Evolutionary conservation across 805 yeast genomes (phyloP).

Genomic region (Blastobotrys parvus): DNA sequence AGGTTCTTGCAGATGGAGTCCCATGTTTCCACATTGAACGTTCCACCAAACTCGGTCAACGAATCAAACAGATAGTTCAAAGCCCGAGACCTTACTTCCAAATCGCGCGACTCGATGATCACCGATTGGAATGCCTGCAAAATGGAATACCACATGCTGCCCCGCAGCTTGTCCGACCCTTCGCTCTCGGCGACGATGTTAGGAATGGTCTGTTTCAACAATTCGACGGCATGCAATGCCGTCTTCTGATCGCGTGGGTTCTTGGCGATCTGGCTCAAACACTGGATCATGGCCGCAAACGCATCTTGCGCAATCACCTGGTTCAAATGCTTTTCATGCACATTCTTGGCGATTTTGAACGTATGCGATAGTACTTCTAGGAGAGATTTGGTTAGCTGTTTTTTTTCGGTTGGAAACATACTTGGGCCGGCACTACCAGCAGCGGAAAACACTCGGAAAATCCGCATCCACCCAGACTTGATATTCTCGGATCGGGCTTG

Average conservation of each 20-base stretch:
- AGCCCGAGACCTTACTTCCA: constrained; percentile 89
- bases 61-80: constrained; percentile 75
- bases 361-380: constrained; percentile 55
- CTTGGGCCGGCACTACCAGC: constrained; percentile 47
- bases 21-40: constrained; percentile 76
- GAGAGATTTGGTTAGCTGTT: constrained; percentile 8
- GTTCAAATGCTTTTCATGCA: constrained; percentile 53
- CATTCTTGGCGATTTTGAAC: constrained; percentile 51
- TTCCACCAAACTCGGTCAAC: constrained; percentile 67
- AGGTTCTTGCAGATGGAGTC: constrained; percentile 65
- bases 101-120: constrained; percentile 86
- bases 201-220: constrained; percentile 53
- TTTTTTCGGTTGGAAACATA: background rate
- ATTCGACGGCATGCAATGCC: constrained; percentile 72
- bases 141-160: constrained; percentile 75
- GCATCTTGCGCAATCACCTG: constrained; percentile 65
- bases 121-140: constrained; percentile 77
- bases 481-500: constrained; percentile 63
- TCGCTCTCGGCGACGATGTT: constrained; percentile 39
- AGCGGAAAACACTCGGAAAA: constrained; percentile 66
- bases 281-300: constrained; percentile 53
- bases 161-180: constrained; percentile 14
- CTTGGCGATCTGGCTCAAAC: constrained; percentile 75
- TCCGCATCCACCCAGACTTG: constrained; percentile 91
- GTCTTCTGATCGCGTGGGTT: constrained; percentile 74